Conservation (phyloP, 768 basidiomycete genomes). For the Phanerodontia chrysosporium region DNA sequence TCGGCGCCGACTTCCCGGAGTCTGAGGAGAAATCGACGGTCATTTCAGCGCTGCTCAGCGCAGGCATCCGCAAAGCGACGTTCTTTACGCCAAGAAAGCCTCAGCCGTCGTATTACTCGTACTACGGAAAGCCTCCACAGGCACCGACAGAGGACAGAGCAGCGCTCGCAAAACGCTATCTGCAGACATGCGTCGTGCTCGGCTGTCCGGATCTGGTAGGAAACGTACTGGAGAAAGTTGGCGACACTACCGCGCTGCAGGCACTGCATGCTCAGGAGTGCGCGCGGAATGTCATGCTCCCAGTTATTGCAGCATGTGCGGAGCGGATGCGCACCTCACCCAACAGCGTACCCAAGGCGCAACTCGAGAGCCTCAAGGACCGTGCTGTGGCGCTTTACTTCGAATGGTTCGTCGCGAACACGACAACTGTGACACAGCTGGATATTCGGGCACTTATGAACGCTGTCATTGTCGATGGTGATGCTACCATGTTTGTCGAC, state of each 20-base stretch:
- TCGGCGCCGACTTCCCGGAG: not conserved
- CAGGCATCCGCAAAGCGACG: not conserved
- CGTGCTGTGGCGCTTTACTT: not conserved
- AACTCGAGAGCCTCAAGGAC: not conserved
- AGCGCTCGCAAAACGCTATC: not conserved
- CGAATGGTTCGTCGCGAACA: not conserved
- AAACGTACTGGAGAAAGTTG: not conserved
- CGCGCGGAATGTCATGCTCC: not conserved
- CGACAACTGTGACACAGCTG: not conserved
- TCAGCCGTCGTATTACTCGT: not conserved
- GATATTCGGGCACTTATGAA: not conserved
- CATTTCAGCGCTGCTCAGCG: not conserved
- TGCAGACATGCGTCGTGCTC: slow-evolving; percentile 3
- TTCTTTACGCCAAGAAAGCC: not conserved
- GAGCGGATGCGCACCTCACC: not conserved
- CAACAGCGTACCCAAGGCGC: not conserved
- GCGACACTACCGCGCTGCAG: not conserved
- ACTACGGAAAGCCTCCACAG: not conserved
- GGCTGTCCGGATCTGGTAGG: not conserved
- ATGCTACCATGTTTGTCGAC: not conserved
- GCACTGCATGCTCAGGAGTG: not conserved
- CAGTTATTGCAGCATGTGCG: not conserved
- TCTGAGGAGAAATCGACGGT: not conserved
- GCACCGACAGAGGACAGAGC: not conserved
- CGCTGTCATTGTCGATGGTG: not conserved